phyloP scores from a whole-genome alignment of 768 basidiomycete species.

The Leccinum ochraceum region DNA sequence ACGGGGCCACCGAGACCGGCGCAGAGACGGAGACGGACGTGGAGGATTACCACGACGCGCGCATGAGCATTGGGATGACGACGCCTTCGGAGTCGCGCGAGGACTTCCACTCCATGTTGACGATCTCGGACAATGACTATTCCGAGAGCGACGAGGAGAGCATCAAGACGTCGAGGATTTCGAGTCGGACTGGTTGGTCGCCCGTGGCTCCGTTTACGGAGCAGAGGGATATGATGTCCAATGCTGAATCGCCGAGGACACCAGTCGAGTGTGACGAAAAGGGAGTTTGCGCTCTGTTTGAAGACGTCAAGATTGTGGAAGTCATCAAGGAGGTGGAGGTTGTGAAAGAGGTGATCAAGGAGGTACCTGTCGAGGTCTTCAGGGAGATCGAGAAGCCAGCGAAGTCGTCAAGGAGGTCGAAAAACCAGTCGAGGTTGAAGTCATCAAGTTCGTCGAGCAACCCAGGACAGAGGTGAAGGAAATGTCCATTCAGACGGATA shows the following conservation, averaged over 20 bases:
- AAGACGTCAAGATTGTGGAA: slow-evolving; percentile 34
- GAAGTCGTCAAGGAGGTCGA: slow-evolving; percentile 2
- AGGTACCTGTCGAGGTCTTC: slow-evolving; percentile 20
- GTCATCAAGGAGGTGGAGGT: slow-evolving; percentile 33
- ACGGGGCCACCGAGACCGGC: slow-evolving; percentile 58
- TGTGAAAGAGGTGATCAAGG: slow-evolving; percentile 19
- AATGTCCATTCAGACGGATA: slow-evolving; percentile 80
- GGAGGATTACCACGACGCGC: slow-evolving; percentile 77
- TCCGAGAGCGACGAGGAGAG: slow-evolving; percentile 68
- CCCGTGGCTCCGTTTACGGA: slow-evolving; percentile 27
- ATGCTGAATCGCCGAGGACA: slow-evolving; percentile 4
- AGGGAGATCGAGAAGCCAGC: slow-evolving; percentile 11
- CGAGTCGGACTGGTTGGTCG: slow-evolving; percentile 32
- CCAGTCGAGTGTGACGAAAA: slow-evolving; percentile 54
- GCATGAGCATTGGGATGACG: slow-evolving; percentile 59
- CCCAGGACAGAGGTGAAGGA: slow-evolving; percentile 71
- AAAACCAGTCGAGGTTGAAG: slow-evolving; percentile 23
- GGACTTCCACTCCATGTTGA: slow-evolving; percentile 78
- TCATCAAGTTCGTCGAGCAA: slow-evolving; percentile 29
- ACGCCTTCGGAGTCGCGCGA: slow-evolving; percentile 69
- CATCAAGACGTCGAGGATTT: slow-evolving; percentile 63
- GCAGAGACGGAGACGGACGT: slow-evolving; percentile 66
- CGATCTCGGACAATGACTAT: slow-evolving; percentile 67
- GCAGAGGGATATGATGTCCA: not conserved
- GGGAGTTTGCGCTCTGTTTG: slow-evolving; percentile 36